Evolutionary conservation across 2,329 filamentous ascomycete species (phyloP).

Genomic region (Tricladium varicosporioides): DNA sequence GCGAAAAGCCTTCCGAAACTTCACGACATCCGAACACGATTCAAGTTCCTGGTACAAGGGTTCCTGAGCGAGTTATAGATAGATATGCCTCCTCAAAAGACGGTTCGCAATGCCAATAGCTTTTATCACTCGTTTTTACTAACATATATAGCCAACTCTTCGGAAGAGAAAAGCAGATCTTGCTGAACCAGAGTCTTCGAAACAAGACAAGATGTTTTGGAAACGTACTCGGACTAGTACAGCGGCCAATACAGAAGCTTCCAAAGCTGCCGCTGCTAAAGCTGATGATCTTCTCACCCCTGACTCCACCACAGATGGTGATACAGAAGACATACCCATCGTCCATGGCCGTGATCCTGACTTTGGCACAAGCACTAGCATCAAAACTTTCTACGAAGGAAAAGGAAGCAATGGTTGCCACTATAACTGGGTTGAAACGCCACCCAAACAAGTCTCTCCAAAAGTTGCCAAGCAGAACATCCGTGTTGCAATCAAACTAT

Average conservation of each 20-base stretch:
- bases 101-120: too few species aligned
- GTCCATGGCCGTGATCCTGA: conserved; percentile 14
- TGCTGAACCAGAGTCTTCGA: neutral
- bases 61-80: neutral
- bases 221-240: neutral
- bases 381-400: conserved; percentile 22
- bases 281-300: neutral
- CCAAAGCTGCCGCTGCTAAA: neutral
- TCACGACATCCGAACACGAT: neutral
- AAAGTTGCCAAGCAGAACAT: conserved; percentile 32
- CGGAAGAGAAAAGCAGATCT: conserved; percentile 7
- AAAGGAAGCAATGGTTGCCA: conserved; percentile 9
- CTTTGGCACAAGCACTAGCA: conserved; percentile 13
- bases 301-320: neutral
- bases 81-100: neutral
- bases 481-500: conserved; percentile 44
- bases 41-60: neutral
- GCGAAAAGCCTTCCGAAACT: neutral
- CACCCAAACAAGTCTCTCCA: conserved; percentile 16
- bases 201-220: conserved; percentile 8
- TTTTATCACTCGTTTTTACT: neutral
- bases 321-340: neutral
- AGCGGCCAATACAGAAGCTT: neutral
- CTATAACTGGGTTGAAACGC: conserved; percentile 21
- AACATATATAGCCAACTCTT: conserved; percentile 1